A percentile compares a stretch with the other conserved stretches of the same genome.
phyloP scores from a whole-genome alignment of 305 asterid genomes.

The Rubia peregrina region DNA sequence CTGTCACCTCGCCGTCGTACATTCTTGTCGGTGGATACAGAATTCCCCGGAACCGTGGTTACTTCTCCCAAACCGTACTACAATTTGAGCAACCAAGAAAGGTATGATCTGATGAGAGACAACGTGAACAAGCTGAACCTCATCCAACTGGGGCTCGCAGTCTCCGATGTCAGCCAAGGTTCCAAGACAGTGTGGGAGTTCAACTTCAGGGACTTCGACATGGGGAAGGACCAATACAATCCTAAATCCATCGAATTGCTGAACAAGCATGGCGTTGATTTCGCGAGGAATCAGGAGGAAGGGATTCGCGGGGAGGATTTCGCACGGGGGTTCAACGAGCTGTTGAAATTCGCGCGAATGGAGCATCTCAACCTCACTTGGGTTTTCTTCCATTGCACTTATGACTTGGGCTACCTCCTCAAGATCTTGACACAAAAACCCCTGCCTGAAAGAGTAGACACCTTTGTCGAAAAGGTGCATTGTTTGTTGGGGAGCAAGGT shows the following conservation, averaged over 20 bases:
- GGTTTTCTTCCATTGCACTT: conserved; percentile 31
- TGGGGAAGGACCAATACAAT: not conserved
- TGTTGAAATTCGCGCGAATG: not conserved
- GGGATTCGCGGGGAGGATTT: not conserved
- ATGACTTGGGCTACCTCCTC: conserved; percentile 30
- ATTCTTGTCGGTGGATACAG: not conserved
- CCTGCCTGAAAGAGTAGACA: conserved; percentile 10
- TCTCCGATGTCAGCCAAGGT: not conserved
- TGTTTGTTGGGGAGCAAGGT: not conserved
- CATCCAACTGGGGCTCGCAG: not conserved
- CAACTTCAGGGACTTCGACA: not conserved
- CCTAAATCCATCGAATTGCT: not conserved
- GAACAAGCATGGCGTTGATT: not conserved
- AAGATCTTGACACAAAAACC: conserved; percentile 21
- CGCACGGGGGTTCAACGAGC: not conserved
- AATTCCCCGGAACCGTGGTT: not conserved
- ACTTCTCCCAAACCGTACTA: not conserved
- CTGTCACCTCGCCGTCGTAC: too few relatives aligned
- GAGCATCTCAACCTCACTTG: conserved; percentile 11
- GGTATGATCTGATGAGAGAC: not conserved
- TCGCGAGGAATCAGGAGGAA: not conserved
- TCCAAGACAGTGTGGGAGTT: not conserved
- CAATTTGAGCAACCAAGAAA: not conserved
- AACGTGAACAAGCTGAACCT: not conserved
- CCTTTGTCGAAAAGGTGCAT: not conserved